These are phyloP conservation scores for Boechera retrofracta DNA, from an alignment of 345 rosid genomes.

Conservation along the genomic window DNA sequence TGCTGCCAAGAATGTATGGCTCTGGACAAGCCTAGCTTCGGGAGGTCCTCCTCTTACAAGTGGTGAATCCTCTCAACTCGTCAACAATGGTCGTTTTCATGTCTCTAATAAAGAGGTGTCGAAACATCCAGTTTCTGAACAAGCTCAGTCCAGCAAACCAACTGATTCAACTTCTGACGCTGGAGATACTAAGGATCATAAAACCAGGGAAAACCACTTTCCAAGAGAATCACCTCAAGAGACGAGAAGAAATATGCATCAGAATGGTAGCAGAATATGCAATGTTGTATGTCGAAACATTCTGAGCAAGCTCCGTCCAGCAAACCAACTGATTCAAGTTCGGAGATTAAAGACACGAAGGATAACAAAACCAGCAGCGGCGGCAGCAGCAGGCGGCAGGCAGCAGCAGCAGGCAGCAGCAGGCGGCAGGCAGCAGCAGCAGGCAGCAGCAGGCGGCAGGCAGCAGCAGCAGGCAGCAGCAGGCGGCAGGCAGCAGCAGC, in stretches of 20 bases:
- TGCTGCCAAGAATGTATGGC: constrained; percentile 89
- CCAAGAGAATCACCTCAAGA: constrained; percentile 47
- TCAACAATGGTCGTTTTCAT: constrained; percentile 37
- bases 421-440: no score
- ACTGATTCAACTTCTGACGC: constrained; percentile 36
- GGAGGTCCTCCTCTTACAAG: constrained; percentile 73
- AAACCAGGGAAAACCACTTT: constrained; percentile 44
- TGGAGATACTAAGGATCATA: constrained; percentile 49
- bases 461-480: no score
- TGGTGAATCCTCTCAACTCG: constrained; percentile 50
- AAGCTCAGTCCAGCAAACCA: constrained; percentile 46
- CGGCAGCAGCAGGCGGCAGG: no score
- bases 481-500: no score
- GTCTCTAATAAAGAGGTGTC: constrained; percentile 31
- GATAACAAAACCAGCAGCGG: no score
- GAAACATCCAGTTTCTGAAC: constrained; percentile 42
- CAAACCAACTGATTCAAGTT: no score
- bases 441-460: no score
- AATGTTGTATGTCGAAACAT: no score
- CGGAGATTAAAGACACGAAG: no score
- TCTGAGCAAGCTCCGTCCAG: no score
- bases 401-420: no score
- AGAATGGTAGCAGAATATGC: constrained; percentile 39
- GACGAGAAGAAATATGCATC: constrained; percentile 46
- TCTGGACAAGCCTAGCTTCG: constrained; percentile 72